These are phyloP conservation scores for Flammula alnicola DNA, from an alignment of 1,284 basidiomycete species.

Conservation along the genomic window DNA sequence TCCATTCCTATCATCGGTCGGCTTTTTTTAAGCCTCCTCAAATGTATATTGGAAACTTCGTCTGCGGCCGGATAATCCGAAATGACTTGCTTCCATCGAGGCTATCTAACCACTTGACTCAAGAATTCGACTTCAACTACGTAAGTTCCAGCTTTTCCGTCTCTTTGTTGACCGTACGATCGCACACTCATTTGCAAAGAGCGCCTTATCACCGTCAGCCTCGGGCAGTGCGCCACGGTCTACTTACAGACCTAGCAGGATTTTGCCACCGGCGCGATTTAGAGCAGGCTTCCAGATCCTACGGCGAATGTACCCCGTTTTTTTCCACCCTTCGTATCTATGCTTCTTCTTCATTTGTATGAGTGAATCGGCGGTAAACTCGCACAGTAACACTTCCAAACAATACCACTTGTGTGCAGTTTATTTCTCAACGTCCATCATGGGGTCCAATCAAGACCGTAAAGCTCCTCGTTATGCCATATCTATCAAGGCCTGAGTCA, in stretches of 20 bases:
- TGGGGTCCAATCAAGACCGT: too few species aligned
- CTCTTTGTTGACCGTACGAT: background rate
- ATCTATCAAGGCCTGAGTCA: too few species aligned
- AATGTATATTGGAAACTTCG: constrained; percentile 9
- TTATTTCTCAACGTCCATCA: too few species aligned
- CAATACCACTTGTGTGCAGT: too few species aligned
- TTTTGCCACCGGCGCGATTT: constrained; percentile 4
- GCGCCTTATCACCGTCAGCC: too few species aligned
- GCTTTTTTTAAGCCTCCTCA: background rate
- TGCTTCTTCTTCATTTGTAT: constrained; percentile 6
- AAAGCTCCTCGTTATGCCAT: too few species aligned
- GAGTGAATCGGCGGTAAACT: constrained; percentile 3
- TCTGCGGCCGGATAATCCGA: constrained; percentile 17
- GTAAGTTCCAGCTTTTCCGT: constrained; percentile 5
- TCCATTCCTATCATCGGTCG: constrained; percentile 1
- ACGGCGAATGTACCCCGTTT: background rate
- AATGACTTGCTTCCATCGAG: background rate
- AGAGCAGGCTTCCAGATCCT: background rate
- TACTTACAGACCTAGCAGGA: background rate
- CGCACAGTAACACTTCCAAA: too few species aligned
- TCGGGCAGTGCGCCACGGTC: background rate
- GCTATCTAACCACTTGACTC: constrained; percentile 1
- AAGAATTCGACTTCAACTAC: constrained; percentile 4
- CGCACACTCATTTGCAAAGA: background rate
- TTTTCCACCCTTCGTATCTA: constrained; percentile 2